phyloP scores from a whole-genome alignment of 2,329 filamentous ascomycete species.

The Nothomitra cinnamomea region DNA sequence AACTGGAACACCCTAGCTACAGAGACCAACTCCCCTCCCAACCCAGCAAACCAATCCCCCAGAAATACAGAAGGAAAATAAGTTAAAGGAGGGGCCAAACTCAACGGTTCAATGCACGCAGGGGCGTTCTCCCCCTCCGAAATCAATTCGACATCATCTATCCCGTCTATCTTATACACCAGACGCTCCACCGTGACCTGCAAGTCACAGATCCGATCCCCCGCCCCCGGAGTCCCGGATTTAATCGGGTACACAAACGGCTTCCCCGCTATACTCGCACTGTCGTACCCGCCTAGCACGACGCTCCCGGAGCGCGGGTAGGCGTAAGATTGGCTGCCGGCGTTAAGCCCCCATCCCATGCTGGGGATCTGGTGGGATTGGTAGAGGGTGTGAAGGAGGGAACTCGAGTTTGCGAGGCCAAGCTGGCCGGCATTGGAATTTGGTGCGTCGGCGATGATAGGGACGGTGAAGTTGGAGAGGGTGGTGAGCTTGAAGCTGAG shows the following conservation, averaged over 20 bases:
- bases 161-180: neutral
- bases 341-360: neutral
- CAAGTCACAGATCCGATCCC: neutral
- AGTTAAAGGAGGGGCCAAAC: neutral
- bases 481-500: neutral
- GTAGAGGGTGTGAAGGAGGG: neutral
- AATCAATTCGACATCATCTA: neutral
- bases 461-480: neutral
- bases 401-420: neutral
- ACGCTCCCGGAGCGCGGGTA: neutral
- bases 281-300: neutral
- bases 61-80: no score
- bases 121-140: neutral
- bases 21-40: no score
- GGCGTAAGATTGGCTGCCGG: neutral
- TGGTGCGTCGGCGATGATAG: neutral
- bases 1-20: no score
- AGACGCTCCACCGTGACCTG: neutral
- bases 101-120: neutral
- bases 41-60: no score
- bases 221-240: no score
- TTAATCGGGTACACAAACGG: neutral
- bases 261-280: neutral
- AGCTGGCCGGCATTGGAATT: neutral
- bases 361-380: no score